These are phyloP conservation scores for Stemphylium lycopersici DNA, from an alignment of 2,329 filamentous ascomycete species.

Conservation along the genomic window DNA sequence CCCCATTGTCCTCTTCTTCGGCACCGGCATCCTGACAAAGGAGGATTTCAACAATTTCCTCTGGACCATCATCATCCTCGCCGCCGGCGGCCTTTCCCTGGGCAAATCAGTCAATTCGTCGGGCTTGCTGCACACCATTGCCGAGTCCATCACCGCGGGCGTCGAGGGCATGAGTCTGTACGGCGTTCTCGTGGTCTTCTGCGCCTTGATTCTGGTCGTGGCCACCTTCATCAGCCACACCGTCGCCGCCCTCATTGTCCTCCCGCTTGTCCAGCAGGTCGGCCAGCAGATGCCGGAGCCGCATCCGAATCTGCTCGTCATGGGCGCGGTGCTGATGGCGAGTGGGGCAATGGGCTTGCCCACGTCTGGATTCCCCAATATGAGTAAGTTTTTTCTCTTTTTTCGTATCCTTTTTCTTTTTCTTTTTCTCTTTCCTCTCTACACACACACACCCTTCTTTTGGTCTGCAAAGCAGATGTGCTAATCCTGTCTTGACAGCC, in stretches of 20 bases:
- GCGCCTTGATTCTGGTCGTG: constrained; percentile 82
- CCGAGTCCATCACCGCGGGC: constrained; percentile 71
- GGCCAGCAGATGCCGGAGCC: constrained; percentile 83
- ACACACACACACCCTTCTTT: no score
- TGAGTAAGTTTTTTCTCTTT: constrained; percentile 96
- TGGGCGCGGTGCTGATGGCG: constrained; percentile 95
- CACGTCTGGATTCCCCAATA: constrained; percentile 96
- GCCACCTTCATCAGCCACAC: constrained; percentile 98
- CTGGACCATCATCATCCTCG: constrained; percentile 99
- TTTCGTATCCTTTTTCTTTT: no score
- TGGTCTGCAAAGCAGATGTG: constrained; percentile 18
- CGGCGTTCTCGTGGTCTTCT: constrained; percentile 84
- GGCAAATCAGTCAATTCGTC: constrained; percentile 95
- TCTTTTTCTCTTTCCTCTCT: no score
- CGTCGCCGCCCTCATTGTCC: constrained; percentile 90
- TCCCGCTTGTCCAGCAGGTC: constrained; percentile 87
- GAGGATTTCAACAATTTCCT: constrained; percentile 99
- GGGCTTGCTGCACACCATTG: constrained; percentile 87
- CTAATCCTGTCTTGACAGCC: constrained; percentile 58
- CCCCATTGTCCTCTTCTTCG: constrained; percentile 94
- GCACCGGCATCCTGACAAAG: constrained; percentile 93
- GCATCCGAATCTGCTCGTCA: constrained; percentile 92
- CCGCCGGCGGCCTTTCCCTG: constrained; percentile 87
- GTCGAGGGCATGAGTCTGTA: constrained; percentile 86
- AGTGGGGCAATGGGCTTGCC: constrained; percentile 97